Conservation (phyloP, 2,329 filamentous ascomycete genomes). For the Colletotrichum sp. region DNA sequence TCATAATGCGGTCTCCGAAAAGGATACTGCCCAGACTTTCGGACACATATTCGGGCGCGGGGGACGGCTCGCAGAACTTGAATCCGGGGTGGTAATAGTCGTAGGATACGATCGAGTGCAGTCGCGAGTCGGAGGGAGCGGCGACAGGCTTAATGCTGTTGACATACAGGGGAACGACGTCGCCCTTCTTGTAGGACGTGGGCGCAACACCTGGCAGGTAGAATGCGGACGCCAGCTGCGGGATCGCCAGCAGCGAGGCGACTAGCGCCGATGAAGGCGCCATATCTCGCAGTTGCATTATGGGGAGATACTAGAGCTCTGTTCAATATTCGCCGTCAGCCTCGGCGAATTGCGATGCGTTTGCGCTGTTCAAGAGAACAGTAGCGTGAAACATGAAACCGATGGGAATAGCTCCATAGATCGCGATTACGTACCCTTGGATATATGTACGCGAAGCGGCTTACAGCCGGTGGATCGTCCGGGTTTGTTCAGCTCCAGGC, state of each 20-base stretch:
- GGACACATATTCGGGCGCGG: constrained; percentile 77
- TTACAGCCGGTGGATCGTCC: constrained; percentile 17
- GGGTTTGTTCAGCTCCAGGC: background rate
- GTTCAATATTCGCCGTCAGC: background rate
- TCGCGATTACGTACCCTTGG: constrained; percentile 17
- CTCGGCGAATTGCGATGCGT: background rate
- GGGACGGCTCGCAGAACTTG: constrained; percentile 83
- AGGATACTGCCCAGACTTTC: constrained; percentile 95
- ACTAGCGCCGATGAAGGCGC: constrained; percentile 56
- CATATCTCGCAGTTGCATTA: constrained; percentile 51
- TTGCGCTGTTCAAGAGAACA: background rate
- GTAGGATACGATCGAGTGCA: constrained; percentile 93
- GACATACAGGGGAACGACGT: constrained; percentile 85
- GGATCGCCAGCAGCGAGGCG: constrained; percentile 53
- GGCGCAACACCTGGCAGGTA: constrained; percentile 97
- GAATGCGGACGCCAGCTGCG: constrained; percentile 73
- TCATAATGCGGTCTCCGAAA: constrained; percentile 96
- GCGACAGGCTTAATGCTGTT: constrained; percentile 91
- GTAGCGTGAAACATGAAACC: constrained; percentile 3
- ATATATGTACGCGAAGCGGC: constrained; percentile 7
- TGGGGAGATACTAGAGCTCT: background rate
- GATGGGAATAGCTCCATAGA: constrained; percentile 9
- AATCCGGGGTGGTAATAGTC: constrained; percentile 94
- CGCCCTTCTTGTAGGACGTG: constrained; percentile 83
- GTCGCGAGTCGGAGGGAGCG: constrained; percentile 75